Evolutionary conservation across 768 basidiomycete genomes (phyloP), one percentile per base, ranked within the genome.

Genomic region (Hypholoma sublateritium): DNA sequence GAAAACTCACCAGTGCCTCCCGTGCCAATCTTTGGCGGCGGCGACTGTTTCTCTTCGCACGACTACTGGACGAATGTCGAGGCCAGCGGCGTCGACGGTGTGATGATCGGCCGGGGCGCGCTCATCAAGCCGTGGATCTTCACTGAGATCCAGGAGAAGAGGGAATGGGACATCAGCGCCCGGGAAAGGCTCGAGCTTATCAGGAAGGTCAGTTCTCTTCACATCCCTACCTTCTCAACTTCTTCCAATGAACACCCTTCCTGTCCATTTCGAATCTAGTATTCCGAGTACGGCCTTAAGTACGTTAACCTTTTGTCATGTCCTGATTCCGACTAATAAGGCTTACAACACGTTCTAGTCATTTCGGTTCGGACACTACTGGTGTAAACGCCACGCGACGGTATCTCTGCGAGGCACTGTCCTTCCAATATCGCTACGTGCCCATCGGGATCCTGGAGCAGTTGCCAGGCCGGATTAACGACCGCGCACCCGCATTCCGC

Each of bases 51-150:
- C 76, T 95, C 94, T 2, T 85, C 91, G 5, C 77, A 89, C 56
- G 88, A 84, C 56, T 95, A 95, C 70, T 91, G 89, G 84, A 72
- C 82, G 14, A 83, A 83, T 44, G 80, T 95, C 28, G 86, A 93
- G 43, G 69, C 75, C n/a, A 86, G 82, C 24, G 93, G 93, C 4
- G 94, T 97, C 0, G 95, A 98, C 67, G 95, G 95, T 5, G 79
- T 98, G 43, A 98, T 99, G 97, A 81, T 98, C 35, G 97, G 87
- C 1, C 80, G 97, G 19, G 97, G 97, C 0, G 96, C 95, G 0
- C 75, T 98, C 48, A 97, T 98, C 71, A 99, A 99, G 72, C 91
- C 93, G 0, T 93, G 91, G 91, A 87, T 95, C 52, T 96, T 95
- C 71, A 96, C 94, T 0, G 97, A 99, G 71, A 84, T 98, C 67